Base-by-base conservation (phyloP, 2,329 filamentous ascomycete genomes). In the Ophiostoma pallidulum region DNA sequence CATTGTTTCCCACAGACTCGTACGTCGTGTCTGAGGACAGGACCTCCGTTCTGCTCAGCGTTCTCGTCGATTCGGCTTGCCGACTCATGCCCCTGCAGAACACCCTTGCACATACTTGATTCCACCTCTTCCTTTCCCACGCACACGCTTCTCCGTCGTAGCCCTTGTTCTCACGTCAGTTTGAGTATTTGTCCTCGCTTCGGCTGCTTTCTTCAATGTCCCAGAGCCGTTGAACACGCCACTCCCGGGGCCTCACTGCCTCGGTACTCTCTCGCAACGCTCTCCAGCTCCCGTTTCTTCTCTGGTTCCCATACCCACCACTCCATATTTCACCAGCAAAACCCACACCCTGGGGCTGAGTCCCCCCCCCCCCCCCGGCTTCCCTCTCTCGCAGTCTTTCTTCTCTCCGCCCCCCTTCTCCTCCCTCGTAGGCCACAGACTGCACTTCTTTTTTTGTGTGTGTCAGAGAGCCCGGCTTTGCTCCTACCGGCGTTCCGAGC, bases 401-500 rank as follows among this genome's bases (percentile, higher is more conserved):
- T 35, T 10, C 57, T 59, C 56, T n/a, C n/a, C n/a, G n/a, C n/a
- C n/a, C 58, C 57, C 52, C 47, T 51, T 55, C 51, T 54, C 54
- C 54, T 55, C 54, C 53, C 58, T 57, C 56, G 56, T 35, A 12
- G 32, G 24, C 57, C 60, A 61, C 58, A 61, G 59, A 16, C 60
- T 57, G 56, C 54, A 56, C 56, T 59, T 58, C 58, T 59, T 58
- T 58, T 58, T 60, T n/a, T n/a, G n/a, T n/a, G n/a, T 70, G 69
- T 71, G 66, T 69, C 69, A 71, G 64, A 64, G 64, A 67, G 64
- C 62, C 68, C 69, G 69, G 70, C 67, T 68, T 66, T 65, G 64
- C 64, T 67, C 68, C 67, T 72, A 72, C 70, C 69, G 69, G 64
- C 59, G 68, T 70, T 68, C 69, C 69, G 68, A 67, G 61, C 66